These are phyloP conservation scores for Trichoderma simmonsii DNA, from an alignment of 2,329 filamentous ascomycete genomes.

Conservation along the genomic window DNA sequence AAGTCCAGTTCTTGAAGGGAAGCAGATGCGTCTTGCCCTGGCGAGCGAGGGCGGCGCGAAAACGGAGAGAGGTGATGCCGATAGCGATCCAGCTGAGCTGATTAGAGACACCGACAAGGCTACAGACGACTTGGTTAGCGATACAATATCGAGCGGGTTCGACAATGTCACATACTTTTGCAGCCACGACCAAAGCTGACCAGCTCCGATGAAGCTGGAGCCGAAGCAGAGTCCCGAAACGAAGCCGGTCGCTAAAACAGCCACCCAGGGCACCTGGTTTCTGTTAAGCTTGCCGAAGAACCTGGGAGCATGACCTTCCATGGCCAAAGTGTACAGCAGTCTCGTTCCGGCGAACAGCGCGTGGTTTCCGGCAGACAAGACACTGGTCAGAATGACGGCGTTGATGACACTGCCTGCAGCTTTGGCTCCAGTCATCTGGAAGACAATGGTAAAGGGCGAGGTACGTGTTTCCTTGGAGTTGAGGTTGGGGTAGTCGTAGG, in stretches of 20 bases:
- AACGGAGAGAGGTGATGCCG: constrained; percentile 62
- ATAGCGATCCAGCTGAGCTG: constrained; percentile 66
- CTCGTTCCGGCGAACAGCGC: constrained; percentile 36
- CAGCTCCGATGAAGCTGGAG: constrained; percentile 62
- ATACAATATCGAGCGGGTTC: neutral
- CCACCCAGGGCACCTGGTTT: constrained; percentile 38
- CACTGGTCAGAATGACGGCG: constrained; percentile 48
- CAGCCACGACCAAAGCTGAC: constrained; percentile 63
- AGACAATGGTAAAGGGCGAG: constrained; percentile 55
- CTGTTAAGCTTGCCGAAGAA: constrained; percentile 45
- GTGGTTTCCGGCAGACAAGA: constrained; percentile 38
- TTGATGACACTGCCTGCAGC: constrained; percentile 56
- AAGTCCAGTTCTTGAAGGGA: constrained; percentile 65
- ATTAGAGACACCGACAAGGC: constrained; percentile 62
- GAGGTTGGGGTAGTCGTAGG: constrained; percentile 46
- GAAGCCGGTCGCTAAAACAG: constrained; percentile 48
- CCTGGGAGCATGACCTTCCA: constrained; percentile 51
- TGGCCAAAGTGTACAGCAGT: constrained; percentile 36
- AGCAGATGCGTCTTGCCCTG: constrained; percentile 60
- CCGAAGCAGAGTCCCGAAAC: constrained; percentile 63
- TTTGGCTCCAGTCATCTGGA: constrained; percentile 52
- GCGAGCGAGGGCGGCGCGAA: constrained; percentile 53
- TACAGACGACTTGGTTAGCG: neutral
- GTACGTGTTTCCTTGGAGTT: constrained; percentile 33
- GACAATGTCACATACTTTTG: constrained; percentile 51